Evolutionary conservation across 441 rosid species (phyloP), one percentile per base, ranked within the genome.

Genomic region (Arabidopsis lyrata): DNA sequence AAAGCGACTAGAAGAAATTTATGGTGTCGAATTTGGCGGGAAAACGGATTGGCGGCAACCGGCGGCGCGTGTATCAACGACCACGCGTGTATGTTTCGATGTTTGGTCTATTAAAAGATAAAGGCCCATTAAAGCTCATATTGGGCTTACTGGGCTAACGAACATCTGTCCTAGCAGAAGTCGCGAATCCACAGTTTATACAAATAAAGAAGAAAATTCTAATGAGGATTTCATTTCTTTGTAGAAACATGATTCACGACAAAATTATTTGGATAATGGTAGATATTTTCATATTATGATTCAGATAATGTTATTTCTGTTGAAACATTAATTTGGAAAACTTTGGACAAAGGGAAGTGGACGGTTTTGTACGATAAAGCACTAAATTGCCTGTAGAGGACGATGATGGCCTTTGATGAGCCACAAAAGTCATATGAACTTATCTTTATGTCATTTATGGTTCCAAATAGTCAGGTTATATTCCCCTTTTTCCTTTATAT

Each of bases 21-120:
- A 45, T 45, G 39, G 29, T 20, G 58, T 66, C 62, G 72, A 72
- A 18, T 27, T 70, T 85, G 95, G 93, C 93, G 95, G 97, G 91
- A 88, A 86, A 86, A 3, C 14, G 13, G 18, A 5, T 48, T 79
- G 90, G 94, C 88, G 88, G 82, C 76, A 77, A 65, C 70, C 73
- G 75, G 78, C 70, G 83, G 82, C 78, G 84, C 85, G 84, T 85
- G 80, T 11, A 5, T 3, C 27, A 69, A 79, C 79, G 20, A 49
- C 18, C 32, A 45, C 61, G 75, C 66, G 60, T 48, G 58, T 55
- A 2, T 55, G 50, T 61, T 18, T 60, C 16, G 27, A 39, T 70
- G 38, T 24, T 49, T 70, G 34, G 55, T 61, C 27, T 31, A 16
- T 62, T 8, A 63, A 39, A 39, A 14, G 2, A 32, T 15, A 41